Conservation (phyloP, 768 basidiomycete genomes). For the Lactifluus rugatus region DNA sequence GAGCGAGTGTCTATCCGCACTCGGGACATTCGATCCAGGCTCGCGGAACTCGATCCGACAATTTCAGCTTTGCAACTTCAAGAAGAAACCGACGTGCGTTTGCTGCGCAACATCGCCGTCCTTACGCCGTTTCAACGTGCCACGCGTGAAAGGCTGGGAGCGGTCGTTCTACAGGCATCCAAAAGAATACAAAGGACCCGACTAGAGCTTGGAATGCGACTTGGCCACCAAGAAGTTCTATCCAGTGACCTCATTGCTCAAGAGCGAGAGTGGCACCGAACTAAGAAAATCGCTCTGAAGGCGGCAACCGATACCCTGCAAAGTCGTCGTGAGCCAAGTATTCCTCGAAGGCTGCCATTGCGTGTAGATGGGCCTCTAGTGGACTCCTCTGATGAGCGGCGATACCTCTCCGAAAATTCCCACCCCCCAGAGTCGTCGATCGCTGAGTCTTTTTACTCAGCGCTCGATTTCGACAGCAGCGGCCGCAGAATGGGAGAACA, state of each 20-base stretch:
- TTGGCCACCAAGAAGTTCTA: constrained; percentile 71
- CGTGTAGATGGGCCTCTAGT: constrained; percentile 17
- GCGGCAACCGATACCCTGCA: constrained; percentile 61
- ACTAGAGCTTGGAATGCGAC: constrained; percentile 60
- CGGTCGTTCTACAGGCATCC: constrained; percentile 50
- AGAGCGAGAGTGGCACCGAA: constrained; percentile 51
- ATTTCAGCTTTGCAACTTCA: constrained; percentile 44
- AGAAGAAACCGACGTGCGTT: constrained; percentile 59
- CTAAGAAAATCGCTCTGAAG: constrained; percentile 61
- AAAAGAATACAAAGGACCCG: constrained; percentile 57
- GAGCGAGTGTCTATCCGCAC: constrained; percentile 42
- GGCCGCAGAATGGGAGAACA: constrained; percentile 17
- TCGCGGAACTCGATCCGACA: constrained; percentile 53
- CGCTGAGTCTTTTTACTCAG: constrained; percentile 59
- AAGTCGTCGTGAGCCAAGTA: constrained; percentile 29
- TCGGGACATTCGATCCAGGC: constrained; percentile 47
- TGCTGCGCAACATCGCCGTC: constrained; percentile 72
- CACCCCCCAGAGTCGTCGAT: constrained; percentile 34
- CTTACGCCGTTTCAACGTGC: constrained; percentile 81
- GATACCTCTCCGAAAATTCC: constrained; percentile 7
- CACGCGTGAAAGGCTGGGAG: constrained; percentile 67
- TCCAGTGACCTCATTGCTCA: constrained; percentile 67
- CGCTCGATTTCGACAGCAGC: constrained; percentile 40
- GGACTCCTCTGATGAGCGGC: constrained; percentile 17
- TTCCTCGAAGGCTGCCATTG: constrained; percentile 6